Base-by-base conservation (phyloP, 1,284 basidiomycete species). In the Heimioporus punctisporus region DNA sequence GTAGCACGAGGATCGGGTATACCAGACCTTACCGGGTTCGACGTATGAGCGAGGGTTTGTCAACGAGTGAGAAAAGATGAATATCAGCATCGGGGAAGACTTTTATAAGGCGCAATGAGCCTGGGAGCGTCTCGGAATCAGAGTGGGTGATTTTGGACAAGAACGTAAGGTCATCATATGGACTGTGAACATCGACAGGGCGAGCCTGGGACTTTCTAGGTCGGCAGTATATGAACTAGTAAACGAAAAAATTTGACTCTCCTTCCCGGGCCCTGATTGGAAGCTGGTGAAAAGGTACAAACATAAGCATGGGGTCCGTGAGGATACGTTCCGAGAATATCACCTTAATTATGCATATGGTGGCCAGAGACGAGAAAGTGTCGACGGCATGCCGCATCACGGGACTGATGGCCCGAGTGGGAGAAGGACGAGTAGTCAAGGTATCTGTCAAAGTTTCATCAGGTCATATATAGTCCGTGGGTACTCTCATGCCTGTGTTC, bases 41-140 rank as follows among this genome's bases (percentile, higher is more conserved):
- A 42, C 34, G 31, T 46, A 34, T 30, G n/a, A 42, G 11, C 41
- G 30, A 19, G 34, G 45, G 9, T 40, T 50, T 21, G 24, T 45
- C 23, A 30, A 28, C 17, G 51, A 45, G n/a, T 49, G 56, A 41
- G 62, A 56, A 39, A 48, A 44, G 34, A 50, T 34, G 43, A 42
- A 39, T 23, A 25, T 30, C 42, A 43, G 37, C 15, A 31, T 49
- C 6, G 25, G 51, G 40, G 48, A 37, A 28, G 40, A 50, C 37
- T 56, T 60, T 48, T 56, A 58, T 63, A 52, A 55, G 48, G 46
- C 23, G 34, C 10, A 30, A n/a, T 14, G 27, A 53, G 52, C 55
- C 54, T 65, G 66, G 56, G 59, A 66, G 58, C 42, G 40, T 17
- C 43, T 43, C 30, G 21, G 37, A 50, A 39, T 40, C 25, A 37